Evolutionary conservation across 805 yeast genomes (phyloP).

Genomic region (Kuraishia borneana): DNA sequence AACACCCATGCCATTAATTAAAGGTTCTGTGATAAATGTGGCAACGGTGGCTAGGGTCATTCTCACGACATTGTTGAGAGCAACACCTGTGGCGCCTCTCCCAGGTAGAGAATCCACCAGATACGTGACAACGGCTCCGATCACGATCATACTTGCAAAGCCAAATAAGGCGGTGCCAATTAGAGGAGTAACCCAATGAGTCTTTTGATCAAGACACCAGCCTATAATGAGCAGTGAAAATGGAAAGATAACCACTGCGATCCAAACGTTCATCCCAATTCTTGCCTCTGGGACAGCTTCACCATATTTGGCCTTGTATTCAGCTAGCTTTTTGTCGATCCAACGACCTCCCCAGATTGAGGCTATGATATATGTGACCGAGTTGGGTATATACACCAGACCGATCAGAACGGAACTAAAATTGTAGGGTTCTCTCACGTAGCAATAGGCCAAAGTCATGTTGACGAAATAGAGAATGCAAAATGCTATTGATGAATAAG

Average conservation of each 20-base stretch:
- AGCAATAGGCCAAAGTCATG: constrained; percentile 56
- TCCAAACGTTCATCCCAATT: constrained; percentile 59
- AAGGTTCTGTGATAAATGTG: constrained; percentile 65
- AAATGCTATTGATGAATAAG: constrained; percentile 63
- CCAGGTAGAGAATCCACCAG: constrained; percentile 81
- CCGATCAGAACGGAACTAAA: constrained; percentile 61
- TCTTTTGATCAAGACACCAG: constrained; percentile 61
- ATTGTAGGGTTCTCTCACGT: constrained; percentile 55
- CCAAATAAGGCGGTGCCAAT: constrained; percentile 79
- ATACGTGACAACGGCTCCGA: constrained; percentile 73
- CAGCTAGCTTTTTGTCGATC: constrained; percentile 51
- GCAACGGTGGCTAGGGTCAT: constrained; percentile 68
- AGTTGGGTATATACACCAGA: constrained; percentile 72
- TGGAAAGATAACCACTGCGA: constrained; percentile 54
- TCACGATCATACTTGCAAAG: constrained; percentile 72
- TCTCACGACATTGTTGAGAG: constrained; percentile 66
- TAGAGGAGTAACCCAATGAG: constrained; percentile 70
- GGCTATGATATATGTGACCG: constrained; percentile 65
- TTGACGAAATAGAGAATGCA: constrained; percentile 63
- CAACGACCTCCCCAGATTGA: constrained; percentile 75
- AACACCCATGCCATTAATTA: constrained; percentile 51
- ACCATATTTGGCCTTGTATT: constrained; percentile 47
- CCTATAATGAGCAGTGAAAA: constrained; percentile 65
- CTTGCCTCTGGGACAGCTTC: constrained; percentile 66
- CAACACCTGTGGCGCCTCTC: constrained; percentile 82